A percentile compares a stretch with the other conserved stretches of the same genome.
Conservation (phyloP, 169 alveolate species). For the Perkinsus olseni region DNA sequence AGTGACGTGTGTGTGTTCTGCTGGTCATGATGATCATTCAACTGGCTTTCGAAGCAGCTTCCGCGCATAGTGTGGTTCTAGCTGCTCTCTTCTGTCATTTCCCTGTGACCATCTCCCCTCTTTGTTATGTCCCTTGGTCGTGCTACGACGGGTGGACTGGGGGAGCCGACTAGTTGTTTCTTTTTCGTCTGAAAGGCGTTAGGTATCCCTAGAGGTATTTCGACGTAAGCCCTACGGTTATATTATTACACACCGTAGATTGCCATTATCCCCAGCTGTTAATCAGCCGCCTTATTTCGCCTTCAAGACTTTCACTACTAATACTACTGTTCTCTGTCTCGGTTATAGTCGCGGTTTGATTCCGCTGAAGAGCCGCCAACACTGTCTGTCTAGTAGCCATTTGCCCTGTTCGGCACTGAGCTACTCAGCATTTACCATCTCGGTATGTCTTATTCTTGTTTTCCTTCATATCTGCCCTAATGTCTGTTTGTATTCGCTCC, state of each 20-base stretch:
- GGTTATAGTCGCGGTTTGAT: background rate
- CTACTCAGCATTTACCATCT: background rate
- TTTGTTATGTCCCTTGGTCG: background rate
- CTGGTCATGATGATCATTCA: background rate
- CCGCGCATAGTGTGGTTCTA: background rate
- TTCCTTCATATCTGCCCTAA: background rate
- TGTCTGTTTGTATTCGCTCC: background rate
- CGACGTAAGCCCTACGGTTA: slow-evolving; percentile 1
- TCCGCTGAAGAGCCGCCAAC: background rate
- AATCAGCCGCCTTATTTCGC: background rate
- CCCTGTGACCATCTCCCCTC: background rate
- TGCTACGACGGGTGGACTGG: background rate
- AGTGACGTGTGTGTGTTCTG: background rate
- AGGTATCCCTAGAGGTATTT: background rate
- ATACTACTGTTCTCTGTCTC: background rate
- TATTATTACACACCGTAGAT: background rate
- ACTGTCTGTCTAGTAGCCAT: background rate
- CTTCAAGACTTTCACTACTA: background rate
- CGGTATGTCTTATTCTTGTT: too few relatives aligned
- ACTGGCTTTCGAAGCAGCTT: background rate
- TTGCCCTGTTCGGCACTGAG: background rate
- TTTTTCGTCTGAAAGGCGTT: background rate
- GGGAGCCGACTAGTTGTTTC: background rate
- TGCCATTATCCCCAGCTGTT: background rate
- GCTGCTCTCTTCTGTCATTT: background rate